Conservation (phyloP, 1,139 yeast genomes). For the Saccharomyces pastorianus region DNA sequence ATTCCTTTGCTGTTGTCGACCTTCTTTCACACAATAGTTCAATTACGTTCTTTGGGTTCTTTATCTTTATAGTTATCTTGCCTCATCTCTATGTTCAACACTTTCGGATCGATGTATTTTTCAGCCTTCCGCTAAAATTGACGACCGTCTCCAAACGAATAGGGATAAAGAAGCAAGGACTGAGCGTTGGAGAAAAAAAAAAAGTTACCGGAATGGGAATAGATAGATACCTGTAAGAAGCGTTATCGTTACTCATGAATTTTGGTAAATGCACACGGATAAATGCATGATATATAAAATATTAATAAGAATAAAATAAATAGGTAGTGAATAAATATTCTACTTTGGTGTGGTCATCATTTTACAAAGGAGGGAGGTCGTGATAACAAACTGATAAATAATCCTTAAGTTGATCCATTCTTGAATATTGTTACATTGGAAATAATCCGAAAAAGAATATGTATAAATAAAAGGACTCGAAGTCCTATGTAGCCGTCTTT, state of each 20-base stretch:
- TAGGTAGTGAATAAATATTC: neutral
- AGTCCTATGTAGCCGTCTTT: neutral
- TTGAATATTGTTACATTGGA: neutral
- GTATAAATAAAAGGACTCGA: neutral
- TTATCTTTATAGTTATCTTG: neutral
- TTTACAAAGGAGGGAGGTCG: neutral
- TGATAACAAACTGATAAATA: neutral
- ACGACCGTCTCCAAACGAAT: neutral
- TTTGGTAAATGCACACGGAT: neutral
- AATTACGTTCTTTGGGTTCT: neutral
- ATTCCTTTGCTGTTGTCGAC: neutral
- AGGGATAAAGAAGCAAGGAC: neutral
- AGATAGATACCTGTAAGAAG: neutral
- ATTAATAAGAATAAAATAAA: neutral
- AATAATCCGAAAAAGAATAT: neutral
- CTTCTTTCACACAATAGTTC: neutral
- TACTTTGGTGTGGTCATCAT: neutral
- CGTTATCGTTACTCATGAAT: neutral
- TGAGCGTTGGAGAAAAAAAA: neutral
- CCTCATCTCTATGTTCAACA: neutral
- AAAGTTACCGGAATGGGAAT: neutral
- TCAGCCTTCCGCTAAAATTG: neutral
- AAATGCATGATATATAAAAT: neutral
- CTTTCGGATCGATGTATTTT: neutral
- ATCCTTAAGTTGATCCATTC: neutral